Evolutionary conservation across 768 basidiomycete species (phyloP).

Genomic region (Boletus reticuloceps): DNA sequence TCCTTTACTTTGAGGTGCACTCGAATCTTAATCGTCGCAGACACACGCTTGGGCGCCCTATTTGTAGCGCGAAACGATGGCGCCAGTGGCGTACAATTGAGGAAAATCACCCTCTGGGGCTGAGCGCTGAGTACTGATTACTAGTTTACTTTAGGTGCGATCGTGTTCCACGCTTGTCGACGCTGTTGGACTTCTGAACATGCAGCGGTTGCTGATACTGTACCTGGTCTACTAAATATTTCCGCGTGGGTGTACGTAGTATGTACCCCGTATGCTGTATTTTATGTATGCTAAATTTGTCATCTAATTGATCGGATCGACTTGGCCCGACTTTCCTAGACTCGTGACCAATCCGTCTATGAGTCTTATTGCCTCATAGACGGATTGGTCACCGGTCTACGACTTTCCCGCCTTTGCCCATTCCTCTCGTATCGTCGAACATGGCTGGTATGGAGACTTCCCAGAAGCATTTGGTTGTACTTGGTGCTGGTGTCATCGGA

Average conservation of each 20-base stretch:
- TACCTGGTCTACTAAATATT: too few species aligned
- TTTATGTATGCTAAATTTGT: not conserved
- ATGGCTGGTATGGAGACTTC: conserved; percentile 13
- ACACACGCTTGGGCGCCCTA: conserved; percentile 39
- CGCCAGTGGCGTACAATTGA: conserved; percentile 33
- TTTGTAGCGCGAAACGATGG: conserved; percentile 37
- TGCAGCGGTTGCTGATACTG: too few species aligned
- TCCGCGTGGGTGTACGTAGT: too few species aligned
- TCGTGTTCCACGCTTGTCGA: not conserved
- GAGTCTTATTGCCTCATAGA: too few species aligned
- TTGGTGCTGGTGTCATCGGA: conserved; percentile 41
- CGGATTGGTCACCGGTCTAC: too few species aligned
- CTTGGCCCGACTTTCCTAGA: too few species aligned
- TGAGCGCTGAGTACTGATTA: conserved; percentile 13
- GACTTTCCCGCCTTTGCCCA: not conserved
- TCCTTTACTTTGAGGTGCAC: not conserved
- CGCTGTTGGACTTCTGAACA: not conserved
- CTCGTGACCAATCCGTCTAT: too few species aligned
- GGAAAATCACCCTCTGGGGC: conserved; percentile 42
- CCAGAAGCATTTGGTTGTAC: conserved; percentile 26
- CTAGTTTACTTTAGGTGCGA: too few species aligned
- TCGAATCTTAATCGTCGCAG: conserved; percentile 18
- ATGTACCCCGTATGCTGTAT: not conserved
- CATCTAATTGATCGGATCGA: not conserved
- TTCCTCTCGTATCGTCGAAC: not conserved